These are phyloP conservation scores for Corynascus novoguineensis DNA, from an alignment of 495 filamentous ascomycete genomes.

Conservation along the genomic window DNA sequence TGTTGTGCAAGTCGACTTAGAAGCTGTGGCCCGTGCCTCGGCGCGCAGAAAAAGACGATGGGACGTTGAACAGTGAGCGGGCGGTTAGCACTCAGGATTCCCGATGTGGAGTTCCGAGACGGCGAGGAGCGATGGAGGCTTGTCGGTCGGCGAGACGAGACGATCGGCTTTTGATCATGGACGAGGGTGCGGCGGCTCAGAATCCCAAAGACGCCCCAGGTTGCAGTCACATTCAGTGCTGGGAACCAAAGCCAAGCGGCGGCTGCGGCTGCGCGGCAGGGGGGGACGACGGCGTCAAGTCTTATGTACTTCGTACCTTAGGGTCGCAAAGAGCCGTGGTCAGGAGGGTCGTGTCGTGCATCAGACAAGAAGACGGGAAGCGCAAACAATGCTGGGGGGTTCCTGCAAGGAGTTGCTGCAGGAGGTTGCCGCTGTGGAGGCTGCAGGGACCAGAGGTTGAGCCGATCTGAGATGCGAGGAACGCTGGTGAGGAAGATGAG, in stretches of 20 bases:
- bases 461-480: conserved; percentile 14
- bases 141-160: conserved; percentile 17
- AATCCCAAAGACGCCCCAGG: conserved; percentile 1
- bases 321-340: background rate
- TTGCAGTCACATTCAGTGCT: conserved; percentile 18
- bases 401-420: conserved; percentile 16
- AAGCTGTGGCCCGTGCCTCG: conserved; percentile 33
- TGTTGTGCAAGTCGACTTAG: conserved; percentile 28
- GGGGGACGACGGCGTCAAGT: conserved; percentile 12
- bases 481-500: conserved; percentile 2
- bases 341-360: conserved; percentile 10
- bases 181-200: conserved; percentile 20
- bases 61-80: conserved; percentile 37
- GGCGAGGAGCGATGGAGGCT: conserved; percentile 13
- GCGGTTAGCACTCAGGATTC: conserved; percentile 43
- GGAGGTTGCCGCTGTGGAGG: conserved; percentile 16
- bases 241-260: conserved; percentile 14
- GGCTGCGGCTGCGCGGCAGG: conserved; percentile 11
- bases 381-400: background rate
- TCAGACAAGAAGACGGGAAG: conserved; percentile 4
- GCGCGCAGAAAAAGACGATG: conserved; percentile 20
- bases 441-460: conserved; percentile 13
- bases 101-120: conserved; percentile 22
- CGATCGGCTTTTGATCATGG: conserved; percentile 22
- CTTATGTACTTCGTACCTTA: conserved; percentile 1